Base-by-base conservation (phyloP, 208 protist genomes). In the Wallacemonas rigidus region DNA sequence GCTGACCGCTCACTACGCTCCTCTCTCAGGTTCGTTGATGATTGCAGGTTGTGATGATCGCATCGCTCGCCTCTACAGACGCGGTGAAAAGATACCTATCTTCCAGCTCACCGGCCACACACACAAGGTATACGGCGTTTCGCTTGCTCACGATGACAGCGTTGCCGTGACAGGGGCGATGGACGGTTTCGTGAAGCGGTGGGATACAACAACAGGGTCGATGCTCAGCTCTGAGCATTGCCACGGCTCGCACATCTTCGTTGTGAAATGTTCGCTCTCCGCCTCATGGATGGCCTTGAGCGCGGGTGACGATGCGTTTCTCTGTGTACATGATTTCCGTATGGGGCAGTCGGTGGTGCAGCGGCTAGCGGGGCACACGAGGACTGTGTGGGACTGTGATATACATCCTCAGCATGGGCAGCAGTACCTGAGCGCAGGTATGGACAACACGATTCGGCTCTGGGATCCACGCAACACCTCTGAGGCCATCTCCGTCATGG, bases 241-340 rank as follows among this genome's bases (percentile, higher is more conserved):
- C 2, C 85, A 89, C 72, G 72, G 64, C 38, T 86, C 74, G 2
- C 74, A 84, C 71, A 79, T 95, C 41, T 95, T 95, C 65, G 47
- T 76, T n/a, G 62, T 93, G 8, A 70, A 72, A 45, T 68, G 71
- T 41, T 89, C 86, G 43, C 74, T 71, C 11, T 26, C 51, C 0
- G 48, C 54, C 35, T 70, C 85, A 15, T 82, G 82, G 71, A 60
- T 91, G 41, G 85, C 79, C 17, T 39, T 93, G 17, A 83, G 78
- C 8, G 83, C 73, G 2, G 86, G 88, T 1, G 79, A 91, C 67
- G 87, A 91, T 76, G 64, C 74, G 36, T 53, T 74, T 11, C 56
- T 93, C 1, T 86, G 68, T 71, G 71, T 86, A 41, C 88, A 91
- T 68, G 90, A 95, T 70, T 88, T 95, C 17, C 87, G 90, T 1